Percentiles rank a stretch among this genome's conserved stretches.
Conservation (phyloP, 805 yeast species). For the Phaffomyces antillensis region DNA sequence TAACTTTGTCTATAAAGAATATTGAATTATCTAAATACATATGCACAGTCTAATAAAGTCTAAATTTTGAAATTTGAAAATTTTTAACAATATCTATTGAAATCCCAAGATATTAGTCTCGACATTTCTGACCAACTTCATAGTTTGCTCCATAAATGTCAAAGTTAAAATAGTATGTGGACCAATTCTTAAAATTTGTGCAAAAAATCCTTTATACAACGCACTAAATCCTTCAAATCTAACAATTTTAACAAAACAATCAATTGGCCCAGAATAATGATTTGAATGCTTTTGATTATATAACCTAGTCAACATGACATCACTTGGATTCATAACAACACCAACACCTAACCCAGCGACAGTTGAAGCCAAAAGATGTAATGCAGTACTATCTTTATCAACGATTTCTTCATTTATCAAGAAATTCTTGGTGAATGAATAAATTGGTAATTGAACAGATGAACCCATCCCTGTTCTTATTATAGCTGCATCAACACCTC, state of each 20-base stretch:
- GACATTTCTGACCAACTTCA: constrained; percentile 46
- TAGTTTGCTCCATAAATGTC: constrained; percentile 93
- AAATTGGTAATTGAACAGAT: constrained; percentile 88
- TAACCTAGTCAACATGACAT: constrained; percentile 88
- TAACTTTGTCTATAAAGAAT: not conserved
- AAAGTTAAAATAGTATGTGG: constrained; percentile 90
- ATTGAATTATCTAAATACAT: not conserved
- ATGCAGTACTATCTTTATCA: constrained; percentile 39
- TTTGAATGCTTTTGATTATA: constrained; percentile 84
- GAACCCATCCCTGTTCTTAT: constrained; percentile 95
- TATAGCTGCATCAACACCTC: constrained; percentile 94
- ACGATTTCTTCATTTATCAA: constrained; percentile 36
- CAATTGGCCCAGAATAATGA: constrained; percentile 78
- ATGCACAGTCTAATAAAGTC: not conserved
- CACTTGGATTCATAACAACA: constrained; percentile 96
- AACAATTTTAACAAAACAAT: constrained; percentile 81
- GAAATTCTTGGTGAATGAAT: constrained; percentile 66
- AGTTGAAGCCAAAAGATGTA: constrained; percentile 70
- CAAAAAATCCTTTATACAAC: constrained; percentile 90
- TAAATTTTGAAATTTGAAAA: not conserved
- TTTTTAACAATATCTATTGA: not conserved
- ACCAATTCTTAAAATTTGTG: constrained; percentile 85
- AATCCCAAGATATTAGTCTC: constrained; percentile 18
- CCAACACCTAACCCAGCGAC: constrained; percentile 89
- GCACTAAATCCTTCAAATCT: constrained; percentile 80